Evolutionary conservation across 1,284 basidiomycete genomes (phyloP).

Genomic region (Chondrostereum purpureum): DNA sequence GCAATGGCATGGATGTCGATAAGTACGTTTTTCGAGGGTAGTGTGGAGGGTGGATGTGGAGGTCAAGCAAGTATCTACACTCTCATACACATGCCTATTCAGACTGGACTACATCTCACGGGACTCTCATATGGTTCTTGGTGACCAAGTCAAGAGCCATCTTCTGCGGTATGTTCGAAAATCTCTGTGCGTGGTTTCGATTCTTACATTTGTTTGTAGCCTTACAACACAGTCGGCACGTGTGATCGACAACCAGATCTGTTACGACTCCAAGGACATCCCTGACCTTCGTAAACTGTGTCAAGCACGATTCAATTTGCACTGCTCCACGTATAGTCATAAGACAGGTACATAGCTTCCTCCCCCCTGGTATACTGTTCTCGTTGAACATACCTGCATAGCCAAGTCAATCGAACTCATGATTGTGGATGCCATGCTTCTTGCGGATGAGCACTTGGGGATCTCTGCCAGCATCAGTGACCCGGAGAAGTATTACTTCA

Average conservation of each 20-base stretch:
- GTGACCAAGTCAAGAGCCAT: background rate
- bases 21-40: slow-evolving; percentile 39
- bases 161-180: background rate
- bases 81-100: too few species aligned
- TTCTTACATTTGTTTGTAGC: slow-evolving; percentile 26
- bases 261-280: slow-evolving; percentile 74
- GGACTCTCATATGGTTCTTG: slow-evolving; percentile 45
- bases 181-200: too few species aligned
- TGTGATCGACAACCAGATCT: slow-evolving; percentile 66
- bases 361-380: background rate
- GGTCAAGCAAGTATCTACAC: too few species aligned
- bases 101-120: slow-evolving; percentile 70
- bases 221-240: slow-evolving; percentile 60
- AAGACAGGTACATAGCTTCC: slow-evolving; percentile 50
- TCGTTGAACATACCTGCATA: slow-evolving; percentile 23
- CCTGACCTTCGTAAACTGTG: slow-evolving; percentile 69
- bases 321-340: slow-evolving; percentile 73
- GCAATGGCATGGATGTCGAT: slow-evolving; percentile 78
- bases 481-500: slow-evolving; percentile 50
- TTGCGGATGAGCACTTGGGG: slow-evolving; percentile 55
- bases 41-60: background rate
- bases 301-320: slow-evolving; percentile 63
- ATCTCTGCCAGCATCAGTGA: slow-evolving; percentile 52
- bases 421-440: slow-evolving; percentile 65
- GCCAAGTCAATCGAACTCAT: slow-evolving; percentile 74